Conservation (phyloP, 1,284 basidiomycete species). For the Cryptococcus jaspeensis region DNA sequence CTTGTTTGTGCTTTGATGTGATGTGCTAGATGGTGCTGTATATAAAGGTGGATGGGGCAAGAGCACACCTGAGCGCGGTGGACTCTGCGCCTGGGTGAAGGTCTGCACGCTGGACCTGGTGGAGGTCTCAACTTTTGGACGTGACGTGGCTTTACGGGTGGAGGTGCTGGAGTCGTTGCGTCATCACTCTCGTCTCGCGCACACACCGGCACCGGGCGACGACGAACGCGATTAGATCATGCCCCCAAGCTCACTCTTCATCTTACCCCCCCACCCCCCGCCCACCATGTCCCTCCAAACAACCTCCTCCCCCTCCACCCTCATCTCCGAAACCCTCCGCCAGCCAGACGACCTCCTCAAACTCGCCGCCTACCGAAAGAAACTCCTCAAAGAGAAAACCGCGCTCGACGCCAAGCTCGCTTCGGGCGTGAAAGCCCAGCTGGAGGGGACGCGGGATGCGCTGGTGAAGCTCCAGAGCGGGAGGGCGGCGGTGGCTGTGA, state of each 20-base stretch:
- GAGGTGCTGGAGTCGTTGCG: no score
- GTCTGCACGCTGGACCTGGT: no score
- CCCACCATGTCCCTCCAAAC: conserved; percentile 30
- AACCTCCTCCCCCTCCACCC: conserved; percentile 26
- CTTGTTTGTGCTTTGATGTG: neutral
- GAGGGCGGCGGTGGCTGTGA: conserved; percentile 73
- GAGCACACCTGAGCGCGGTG: neutral
- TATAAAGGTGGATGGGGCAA: neutral
- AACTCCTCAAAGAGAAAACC: conserved; percentile 93
- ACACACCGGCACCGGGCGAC: no score
- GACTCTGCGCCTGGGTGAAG: no score
- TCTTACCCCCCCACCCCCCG: neutral
- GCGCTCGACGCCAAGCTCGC: conserved; percentile 92
- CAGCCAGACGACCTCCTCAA: conserved; percentile 93
- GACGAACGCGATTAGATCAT: no score
- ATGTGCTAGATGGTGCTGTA: neutral
- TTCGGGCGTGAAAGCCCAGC: conserved; percentile 88
- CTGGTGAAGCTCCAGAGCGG: conserved; percentile 81
- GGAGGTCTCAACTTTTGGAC: no score
- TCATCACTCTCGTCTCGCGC: no score
- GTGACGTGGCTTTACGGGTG: no score
- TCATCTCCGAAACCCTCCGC: conserved; percentile 68
- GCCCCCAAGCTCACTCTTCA: neutral
- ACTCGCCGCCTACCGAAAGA: conserved; percentile 83
- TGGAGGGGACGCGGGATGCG: conserved; percentile 87